Conservation (phyloP, 1,139 yeast species). For the Hyphopichia pseudoburtonii region DNA sequence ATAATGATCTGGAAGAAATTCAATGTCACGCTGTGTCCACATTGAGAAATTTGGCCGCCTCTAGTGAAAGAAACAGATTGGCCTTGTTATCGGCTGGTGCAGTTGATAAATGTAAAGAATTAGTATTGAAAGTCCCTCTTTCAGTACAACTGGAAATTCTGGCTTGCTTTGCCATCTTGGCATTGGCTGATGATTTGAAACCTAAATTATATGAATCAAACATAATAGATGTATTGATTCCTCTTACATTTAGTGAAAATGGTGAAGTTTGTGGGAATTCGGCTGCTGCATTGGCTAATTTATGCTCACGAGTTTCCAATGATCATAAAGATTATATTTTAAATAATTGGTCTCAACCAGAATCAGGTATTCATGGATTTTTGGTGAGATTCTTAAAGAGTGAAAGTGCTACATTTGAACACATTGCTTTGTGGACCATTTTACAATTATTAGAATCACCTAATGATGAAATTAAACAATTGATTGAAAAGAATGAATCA, state of each 20-base stretch:
- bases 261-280: slow-evolving; percentile 98
- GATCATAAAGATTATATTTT: slow-evolving; percentile 77
- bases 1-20: slow-evolving; percentile 88
- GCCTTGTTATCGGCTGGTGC: slow-evolving; percentile 96
- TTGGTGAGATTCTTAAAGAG: slow-evolving; percentile 76
- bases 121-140: slow-evolving; percentile 81
- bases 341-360: slow-evolving; percentile 75
- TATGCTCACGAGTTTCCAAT: slow-evolving; percentile 80
- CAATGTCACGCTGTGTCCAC: slow-evolving; percentile 98
- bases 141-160: slow-evolving; percentile 93
- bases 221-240: slow-evolving; percentile 84
- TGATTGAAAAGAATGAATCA: slow-evolving; percentile 61
- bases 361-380: slow-evolving; percentile 85
- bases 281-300: slow-evolving; percentile 96
- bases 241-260: slow-evolving; percentile 82
- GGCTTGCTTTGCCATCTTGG: slow-evolving; percentile 96
- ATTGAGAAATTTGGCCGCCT: slow-evolving; percentile 91
- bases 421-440: slow-evolving; percentile 96
- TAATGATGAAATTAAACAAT: slow-evolving; percentile 63
- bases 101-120: slow-evolving; percentile 86
- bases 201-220: slow-evolving; percentile 81
- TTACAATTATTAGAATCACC: slow-evolving; percentile 89
- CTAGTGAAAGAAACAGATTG: slow-evolving; percentile 87
- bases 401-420: slow-evolving; percentile 95
- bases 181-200: slow-evolving; percentile 93